Percentiles rank a stretch among this genome's conserved stretches.
These are phyloP conservation scores for Salix suchowensis DNA, from an alignment of 345 rosid species.

Conservation along the genomic window DNA sequence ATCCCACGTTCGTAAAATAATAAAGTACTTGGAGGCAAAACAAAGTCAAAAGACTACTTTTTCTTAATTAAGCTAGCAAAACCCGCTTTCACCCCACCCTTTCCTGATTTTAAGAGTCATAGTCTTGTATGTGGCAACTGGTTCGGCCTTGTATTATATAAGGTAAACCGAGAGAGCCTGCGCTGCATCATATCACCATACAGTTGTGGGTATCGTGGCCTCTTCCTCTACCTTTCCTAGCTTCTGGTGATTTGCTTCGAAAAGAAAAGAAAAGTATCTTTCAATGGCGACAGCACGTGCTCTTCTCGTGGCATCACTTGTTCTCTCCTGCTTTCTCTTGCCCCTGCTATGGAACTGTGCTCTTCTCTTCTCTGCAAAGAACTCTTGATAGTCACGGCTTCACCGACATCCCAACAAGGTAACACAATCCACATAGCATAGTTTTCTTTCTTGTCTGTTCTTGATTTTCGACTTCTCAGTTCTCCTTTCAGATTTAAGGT, in stretches of 20 bases:
- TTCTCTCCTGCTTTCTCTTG: neutral
- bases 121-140: neutral
- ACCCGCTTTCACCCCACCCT: neutral
- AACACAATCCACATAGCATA: neutral
- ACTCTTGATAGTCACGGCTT: constrained; percentile 30
- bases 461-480: neutral
- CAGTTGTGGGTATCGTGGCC: neutral
- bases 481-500: neutral
- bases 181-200: neutral
- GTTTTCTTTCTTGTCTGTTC: neutral
- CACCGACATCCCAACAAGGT: constrained; percentile 40
- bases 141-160: neutral
- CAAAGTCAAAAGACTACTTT: neutral
- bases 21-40: neutral
- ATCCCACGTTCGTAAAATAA: neutral
- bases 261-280: neutral
- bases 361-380: constrained; percentile 30
- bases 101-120: constrained; percentile 9
- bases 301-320: constrained; percentile 12
- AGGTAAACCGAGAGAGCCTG: neutral
- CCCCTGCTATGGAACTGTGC: neutral
- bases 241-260: neutral
- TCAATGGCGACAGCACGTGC: constrained; percentile 13
- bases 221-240: neutral
- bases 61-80: neutral